Base-by-base conservation (phyloP, 352 stramenopile genomes). In the Pythium rhizo-oryzae region DNA sequence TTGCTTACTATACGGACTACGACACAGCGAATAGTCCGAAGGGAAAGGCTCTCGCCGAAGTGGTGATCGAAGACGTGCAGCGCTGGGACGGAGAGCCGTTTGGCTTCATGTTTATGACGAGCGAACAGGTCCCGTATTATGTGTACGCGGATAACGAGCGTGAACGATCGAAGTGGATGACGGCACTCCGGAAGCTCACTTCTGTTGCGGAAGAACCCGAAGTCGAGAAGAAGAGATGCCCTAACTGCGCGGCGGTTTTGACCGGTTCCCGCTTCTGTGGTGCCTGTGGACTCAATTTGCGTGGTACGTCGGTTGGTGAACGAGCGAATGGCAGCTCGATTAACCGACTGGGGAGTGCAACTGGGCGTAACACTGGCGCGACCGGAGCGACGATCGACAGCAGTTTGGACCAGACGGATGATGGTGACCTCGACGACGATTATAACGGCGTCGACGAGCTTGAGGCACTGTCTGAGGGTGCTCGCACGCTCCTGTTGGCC, bases 71-170 rank as follows among this genome's bases (percentile, higher is more conserved):
- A 67, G 89, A 96, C 53, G 87, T 96, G 24, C 82, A 92, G 51
- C 84, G 80, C 33, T 96, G 87, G 87, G 89, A 96, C 67, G 87
- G 89, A 9, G 87, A 95, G 55, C 80, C 85, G 4, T 94, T 93
- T 61, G 87, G 87, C 4, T 96, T 96, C 67, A 96, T 94, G 87
- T 96, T 96, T 70, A 92, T 93, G 78, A 96, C 89, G 19, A 91
- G 71, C 39, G 89, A 96, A 47, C 86, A 94, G 61, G 84, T 96
- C n/a, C 89, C 89, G 37, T 96, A 96, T 72, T 96, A 96, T 62
- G 89, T 96, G 39, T 96, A 94, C 65, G 89, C 89, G 0, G 89
- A 96, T 69, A 96, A 93, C 46, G 87, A 96, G 58, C 84, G 86
- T 3, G 87, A 96, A 68, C 89, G 88, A 35, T 90, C 79, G 44